These are phyloP conservation scores for Magnaporthiopsis rhizophila DNA, from an alignment of 2,329 filamentous ascomycete genomes.

Conservation along the genomic window DNA sequence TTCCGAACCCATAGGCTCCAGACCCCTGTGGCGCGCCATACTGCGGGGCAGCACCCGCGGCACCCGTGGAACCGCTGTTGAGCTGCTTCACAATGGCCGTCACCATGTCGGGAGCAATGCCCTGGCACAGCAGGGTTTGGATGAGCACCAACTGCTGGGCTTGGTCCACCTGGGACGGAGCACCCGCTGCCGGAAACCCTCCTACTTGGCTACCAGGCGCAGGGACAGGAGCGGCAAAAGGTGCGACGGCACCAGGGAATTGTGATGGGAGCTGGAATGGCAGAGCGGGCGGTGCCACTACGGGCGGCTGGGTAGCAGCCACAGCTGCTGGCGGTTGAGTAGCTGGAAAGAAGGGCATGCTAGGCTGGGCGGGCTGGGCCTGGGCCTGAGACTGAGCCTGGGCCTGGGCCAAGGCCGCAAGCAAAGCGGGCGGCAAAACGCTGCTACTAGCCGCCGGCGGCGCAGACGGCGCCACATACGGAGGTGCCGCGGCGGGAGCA, in stretches of 20 bases:
- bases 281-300: slow-evolving; percentile 43
- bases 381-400: slow-evolving; percentile 13
- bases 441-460: slow-evolving; percentile 6
- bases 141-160: slow-evolving; percentile 68
- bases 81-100: slow-evolving; percentile 48
- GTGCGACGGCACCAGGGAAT: slow-evolving; percentile 24
- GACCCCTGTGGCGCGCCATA: background rate
- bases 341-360: slow-evolving; percentile 21
- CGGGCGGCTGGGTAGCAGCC: slow-evolving; percentile 31
- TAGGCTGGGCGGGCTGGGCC: slow-evolving; percentile 19
- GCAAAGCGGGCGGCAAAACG: slow-evolving; percentile 5
- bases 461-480: slow-evolving; percentile 4
- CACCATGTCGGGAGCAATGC: slow-evolving; percentile 71
- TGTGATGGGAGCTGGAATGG: slow-evolving; percentile 22
- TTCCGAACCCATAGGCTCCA: slow-evolving; percentile 16
- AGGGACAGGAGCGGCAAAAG: slow-evolving; percentile 11
- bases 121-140: slow-evolving; percentile 66
- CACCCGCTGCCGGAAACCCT: slow-evolving; percentile 17
- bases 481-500: slow-evolving; percentile 22
- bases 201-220: slow-evolving; percentile 13
- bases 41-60: slow-evolving; percentile 16
- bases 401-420: slow-evolving; percentile 11
- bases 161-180: slow-evolving; percentile 38
- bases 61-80: slow-evolving; percentile 27
- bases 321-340: slow-evolving; percentile 31